A percentile compares a stretch with the other conserved stretches of the same genome.
Conservation (phyloP, 2,329 filamentous ascomycete genomes). For the Paraphoma sp. region DNA sequence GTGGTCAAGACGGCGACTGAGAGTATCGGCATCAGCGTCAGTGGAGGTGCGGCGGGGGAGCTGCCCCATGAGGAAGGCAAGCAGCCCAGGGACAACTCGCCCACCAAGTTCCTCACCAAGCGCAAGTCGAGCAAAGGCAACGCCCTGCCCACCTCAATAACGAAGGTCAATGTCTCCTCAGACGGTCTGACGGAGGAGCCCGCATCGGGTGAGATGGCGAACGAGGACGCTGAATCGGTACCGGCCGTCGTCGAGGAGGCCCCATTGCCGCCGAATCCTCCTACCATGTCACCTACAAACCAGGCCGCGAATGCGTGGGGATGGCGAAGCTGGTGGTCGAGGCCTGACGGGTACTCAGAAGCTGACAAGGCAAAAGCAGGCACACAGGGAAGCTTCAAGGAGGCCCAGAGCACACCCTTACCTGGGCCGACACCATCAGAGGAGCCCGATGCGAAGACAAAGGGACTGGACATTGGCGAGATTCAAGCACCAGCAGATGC, state of each 20-base stretch:
- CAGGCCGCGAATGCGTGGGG: conserved; percentile 32
- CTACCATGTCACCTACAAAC: conserved; percentile 13
- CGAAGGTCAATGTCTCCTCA: conserved; percentile 54
- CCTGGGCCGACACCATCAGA: conserved; percentile 47
- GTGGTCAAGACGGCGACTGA: conserved; percentile 56
- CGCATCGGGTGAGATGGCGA: conserved; percentile 18
- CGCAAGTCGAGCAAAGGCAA: conserved; percentile 55
- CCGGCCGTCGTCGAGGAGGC: conserved; percentile 38
- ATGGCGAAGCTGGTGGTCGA: conserved; percentile 60
- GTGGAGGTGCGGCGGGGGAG: conserved; percentile 52
- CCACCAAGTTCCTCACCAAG: conserved; percentile 50
- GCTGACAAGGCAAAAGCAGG: conserved; percentile 39
- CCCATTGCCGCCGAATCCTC: conserved; percentile 53
- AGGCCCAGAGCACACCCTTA: conserved; percentile 51
- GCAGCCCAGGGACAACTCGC: conserved; percentile 34
- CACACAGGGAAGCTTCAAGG: conserved; percentile 34
- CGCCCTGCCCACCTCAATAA: conserved; percentile 53
- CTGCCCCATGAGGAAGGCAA: conserved; percentile 40
- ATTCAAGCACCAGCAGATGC: not conserved
- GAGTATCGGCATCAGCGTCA: conserved; percentile 55
- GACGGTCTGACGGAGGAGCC: conserved; percentile 39
- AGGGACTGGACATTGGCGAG: conserved; percentile 27
- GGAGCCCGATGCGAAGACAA: conserved; percentile 34
- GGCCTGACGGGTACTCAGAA: conserved; percentile 56
- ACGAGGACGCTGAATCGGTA: conserved; percentile 15